Evolutionary conservation across 2,329 filamentous ascomycete genomes (phyloP).

Genomic region (Sarocladium brachiariae): DNA sequence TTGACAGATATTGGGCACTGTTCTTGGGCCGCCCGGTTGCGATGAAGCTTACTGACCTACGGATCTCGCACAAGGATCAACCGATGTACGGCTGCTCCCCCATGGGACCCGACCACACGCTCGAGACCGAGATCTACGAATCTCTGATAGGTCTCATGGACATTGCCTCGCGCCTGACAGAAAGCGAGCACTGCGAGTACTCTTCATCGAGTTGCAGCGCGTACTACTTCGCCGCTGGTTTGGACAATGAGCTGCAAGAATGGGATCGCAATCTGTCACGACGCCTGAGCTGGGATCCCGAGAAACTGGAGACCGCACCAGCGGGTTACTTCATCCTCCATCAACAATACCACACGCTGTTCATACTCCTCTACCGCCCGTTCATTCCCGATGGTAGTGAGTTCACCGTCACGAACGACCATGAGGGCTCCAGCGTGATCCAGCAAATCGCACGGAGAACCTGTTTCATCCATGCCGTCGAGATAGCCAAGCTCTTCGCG

Average conservation of each 20-base stretch:
- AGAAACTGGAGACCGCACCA: background rate
- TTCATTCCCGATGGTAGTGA: background rate
- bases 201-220: background rate
- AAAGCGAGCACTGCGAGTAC: background rate
- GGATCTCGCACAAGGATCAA: background rate
- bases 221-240: background rate
- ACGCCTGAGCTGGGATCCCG: background rate
- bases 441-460: background rate
- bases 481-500: background rate
- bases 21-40: background rate
- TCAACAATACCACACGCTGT: conserved; percentile 2
- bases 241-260: background rate
- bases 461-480: background rate
- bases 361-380: background rate
- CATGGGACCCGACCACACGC: background rate
- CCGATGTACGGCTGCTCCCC: background rate
- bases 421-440: background rate
- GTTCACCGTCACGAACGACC: background rate
- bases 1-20: background rate
- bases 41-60: background rate
- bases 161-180: background rate
- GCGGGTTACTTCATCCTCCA: conserved; percentile 1
- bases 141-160: background rate
- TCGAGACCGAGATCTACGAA: conserved; percentile 3
- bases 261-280: background rate